Evolutionary conservation across 345 rosid genomes (phyloP).

Genomic region (Erucastrum elatum): DNA sequence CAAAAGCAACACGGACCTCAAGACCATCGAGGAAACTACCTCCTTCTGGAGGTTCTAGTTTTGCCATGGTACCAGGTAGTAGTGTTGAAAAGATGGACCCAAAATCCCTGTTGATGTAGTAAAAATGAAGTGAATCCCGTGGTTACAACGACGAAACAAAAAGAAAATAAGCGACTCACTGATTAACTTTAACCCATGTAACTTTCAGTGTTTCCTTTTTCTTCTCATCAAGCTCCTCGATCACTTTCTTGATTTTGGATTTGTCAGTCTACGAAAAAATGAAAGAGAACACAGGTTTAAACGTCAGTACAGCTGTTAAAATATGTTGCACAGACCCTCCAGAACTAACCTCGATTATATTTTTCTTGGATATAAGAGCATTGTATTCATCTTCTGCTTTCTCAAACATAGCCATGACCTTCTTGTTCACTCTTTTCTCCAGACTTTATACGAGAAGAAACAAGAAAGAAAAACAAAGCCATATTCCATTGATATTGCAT

Average conservation of each 20-base stretch:
- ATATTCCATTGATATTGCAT: constrained; percentile 1
- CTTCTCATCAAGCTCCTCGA: constrained; percentile 97
- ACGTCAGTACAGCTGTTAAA: not conserved
- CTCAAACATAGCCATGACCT: constrained; percentile 96
- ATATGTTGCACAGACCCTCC: constrained; percentile 15
- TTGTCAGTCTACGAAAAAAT: constrained; percentile 63
- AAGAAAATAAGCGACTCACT: constrained; percentile 42
- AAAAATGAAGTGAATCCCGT: constrained; percentile 2
- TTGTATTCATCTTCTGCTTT: constrained; percentile 95
- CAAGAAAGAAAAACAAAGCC: not conserved
- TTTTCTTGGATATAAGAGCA: constrained; percentile 80
- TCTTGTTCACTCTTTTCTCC: constrained; percentile 96
- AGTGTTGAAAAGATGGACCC: constrained; percentile 93
- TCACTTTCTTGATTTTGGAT: constrained; percentile 86
- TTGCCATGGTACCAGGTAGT: constrained; percentile 88
- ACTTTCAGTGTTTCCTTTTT: constrained; percentile 88
- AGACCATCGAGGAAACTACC: constrained; percentile 88
- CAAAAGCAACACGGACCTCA: constrained; percentile 96
- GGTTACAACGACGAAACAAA: constrained; percentile 4
- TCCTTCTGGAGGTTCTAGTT: constrained; percentile 89
- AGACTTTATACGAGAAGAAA: constrained; percentile 48
- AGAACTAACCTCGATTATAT: constrained; percentile 78
- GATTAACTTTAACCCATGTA: constrained; percentile 94
- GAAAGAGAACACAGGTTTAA: constrained; percentile 15
- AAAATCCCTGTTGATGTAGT: constrained; percentile 63